Evolutionary conservation across 305 asterid species (phyloP), one percentile per base, ranked within the genome.

Genomic region (Stenogyne calaminthoides): DNA sequence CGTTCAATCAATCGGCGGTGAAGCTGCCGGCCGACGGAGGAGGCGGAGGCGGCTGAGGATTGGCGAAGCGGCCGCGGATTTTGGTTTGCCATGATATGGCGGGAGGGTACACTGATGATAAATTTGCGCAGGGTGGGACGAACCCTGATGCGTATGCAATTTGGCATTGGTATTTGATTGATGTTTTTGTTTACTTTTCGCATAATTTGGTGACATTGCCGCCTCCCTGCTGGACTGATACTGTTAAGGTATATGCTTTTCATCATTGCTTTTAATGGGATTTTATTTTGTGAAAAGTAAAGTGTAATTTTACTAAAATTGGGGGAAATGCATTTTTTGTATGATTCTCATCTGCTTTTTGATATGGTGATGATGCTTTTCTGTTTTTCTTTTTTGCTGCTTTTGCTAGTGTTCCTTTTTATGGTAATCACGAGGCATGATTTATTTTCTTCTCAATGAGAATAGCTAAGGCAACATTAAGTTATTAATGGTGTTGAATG

Each of bases 121-220:
- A 64, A 78, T 86, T 85, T 77, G 85, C 92, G 27, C 99, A 92
- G 80, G 98, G 99, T 1, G 98, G 99, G 46, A 68, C 18, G 10
- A 90, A 92, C 52, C 81, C 86, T 9, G 91, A 71, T 14, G 97
- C 98, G 10, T 95, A 87, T 71, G 85, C 89, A 60, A 88, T 95
- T 70, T 90, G 96, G 97, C 99, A 95, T 79, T 95, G 99, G 99
- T 84, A 86, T 83, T 85, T 95, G 87, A 90, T 92, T 39, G 98
- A 95, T 83, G 90, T 92, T 46, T 95, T 95, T 39, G 96, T 90
- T n/a, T 95, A 95, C 71, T 95, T 95, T 76, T 89, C 98, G 46
- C 99, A 92, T 78, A 70, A 46, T 64, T 76, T 95, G 87, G 98
- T 95, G 76, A 92, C 98, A 5, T 61, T 95, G 77, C 99, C 98